phyloP scores from a whole-genome alignment of 495 filamentous ascomycete genomes.

The Usnea hakonensis region DNA sequence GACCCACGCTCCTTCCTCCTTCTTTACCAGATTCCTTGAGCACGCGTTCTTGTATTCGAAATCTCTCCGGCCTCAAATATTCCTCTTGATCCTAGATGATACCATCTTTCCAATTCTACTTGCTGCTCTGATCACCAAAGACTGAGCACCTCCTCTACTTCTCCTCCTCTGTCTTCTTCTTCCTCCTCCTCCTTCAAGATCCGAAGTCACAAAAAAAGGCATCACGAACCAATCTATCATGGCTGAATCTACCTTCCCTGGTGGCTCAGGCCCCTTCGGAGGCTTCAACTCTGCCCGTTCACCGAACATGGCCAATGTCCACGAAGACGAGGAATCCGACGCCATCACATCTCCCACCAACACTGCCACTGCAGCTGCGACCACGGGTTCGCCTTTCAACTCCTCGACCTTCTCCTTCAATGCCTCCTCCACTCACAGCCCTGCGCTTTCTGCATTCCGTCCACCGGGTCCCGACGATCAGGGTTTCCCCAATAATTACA shows the following conservation, averaged over 20 bases:
- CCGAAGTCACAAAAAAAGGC: neutral
- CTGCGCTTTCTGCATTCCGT: slow-evolving; percentile 18
- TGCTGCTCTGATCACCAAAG: neutral
- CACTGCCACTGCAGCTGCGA: slow-evolving; percentile 37
- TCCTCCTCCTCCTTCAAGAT: neutral
- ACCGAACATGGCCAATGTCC: slow-evolving; percentile 44
- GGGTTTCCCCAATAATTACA: slow-evolving; percentile 87
- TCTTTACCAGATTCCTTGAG: too few species aligned
- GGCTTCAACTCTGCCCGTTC: slow-evolving; percentile 27
- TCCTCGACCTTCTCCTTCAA: slow-evolving; percentile 17
- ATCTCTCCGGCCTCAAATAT: neutral
- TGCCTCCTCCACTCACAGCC: slow-evolving; percentile 6
- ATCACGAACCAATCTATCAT: slow-evolving; percentile 28
- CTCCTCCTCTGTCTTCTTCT: too few species aligned
- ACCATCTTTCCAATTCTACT: neutral
- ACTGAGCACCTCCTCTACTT: neutral
- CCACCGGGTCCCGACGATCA: slow-evolving; percentile 39
- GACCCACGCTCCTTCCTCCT: too few species aligned
- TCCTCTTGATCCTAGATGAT: neutral
- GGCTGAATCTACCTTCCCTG: slow-evolving; percentile 50
- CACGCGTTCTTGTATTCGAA: too few species aligned
- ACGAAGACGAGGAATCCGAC: slow-evolving; percentile 58
- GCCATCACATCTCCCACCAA: slow-evolving; percentile 52
- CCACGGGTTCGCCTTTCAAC: slow-evolving; percentile 16
- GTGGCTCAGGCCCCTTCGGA: slow-evolving; percentile 51